Percentiles rank a stretch among this genome's conserved stretches.
These are phyloP conservation scores for Clavispora asparagi DNA, from an alignment of 805 yeast genomes.

Conservation along the genomic window DNA sequence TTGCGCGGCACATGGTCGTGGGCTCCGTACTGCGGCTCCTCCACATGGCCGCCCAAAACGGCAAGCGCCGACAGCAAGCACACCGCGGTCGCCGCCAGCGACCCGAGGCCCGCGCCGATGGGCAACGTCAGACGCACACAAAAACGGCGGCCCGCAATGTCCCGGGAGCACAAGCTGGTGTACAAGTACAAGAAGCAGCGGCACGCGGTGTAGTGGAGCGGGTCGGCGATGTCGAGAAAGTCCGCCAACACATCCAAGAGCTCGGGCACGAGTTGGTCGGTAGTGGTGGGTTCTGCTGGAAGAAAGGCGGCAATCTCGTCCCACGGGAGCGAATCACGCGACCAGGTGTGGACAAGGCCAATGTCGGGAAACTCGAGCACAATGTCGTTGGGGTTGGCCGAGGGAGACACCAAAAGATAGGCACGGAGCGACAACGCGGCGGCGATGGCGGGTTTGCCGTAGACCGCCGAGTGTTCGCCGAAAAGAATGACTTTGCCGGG, in stretches of 20 bases:
- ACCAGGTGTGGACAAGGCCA: slow-evolving; percentile 61
- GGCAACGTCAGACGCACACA: slow-evolving; percentile 81
- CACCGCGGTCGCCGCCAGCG: slow-evolving; percentile 87
- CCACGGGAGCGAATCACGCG: slow-evolving; percentile 58
- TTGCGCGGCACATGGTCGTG: slow-evolving; percentile 27
- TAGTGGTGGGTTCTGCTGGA: slow-evolving; percentile 23
- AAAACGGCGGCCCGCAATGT: slow-evolving; percentile 49
- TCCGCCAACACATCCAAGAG: slow-evolving; percentile 46
- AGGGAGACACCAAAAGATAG: slow-evolving; percentile 60
- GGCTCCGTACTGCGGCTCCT: slow-evolving; percentile 27
- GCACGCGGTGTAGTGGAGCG: slow-evolving; percentile 72
- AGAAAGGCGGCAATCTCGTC: slow-evolving; percentile 19
- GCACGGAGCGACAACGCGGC: slow-evolving; percentile 88
- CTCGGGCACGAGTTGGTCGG: slow-evolving; percentile 57
- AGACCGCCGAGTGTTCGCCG: slow-evolving; percentile 97
- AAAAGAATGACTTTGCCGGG: slow-evolving; percentile 96
- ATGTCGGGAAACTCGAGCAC: slow-evolving; percentile 81
- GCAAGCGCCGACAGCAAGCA: slow-evolving; percentile 73
- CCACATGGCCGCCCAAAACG: slow-evolving; percentile 52
- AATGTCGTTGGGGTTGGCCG: slow-evolving; percentile 38
- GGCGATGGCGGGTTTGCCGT: slow-evolving; percentile 91
- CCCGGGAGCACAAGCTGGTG: slow-evolving; percentile 47
- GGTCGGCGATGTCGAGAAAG: slow-evolving; percentile 43
- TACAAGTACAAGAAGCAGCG: slow-evolving; percentile 79
- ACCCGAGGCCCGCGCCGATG: slow-evolving; percentile 94